These are phyloP conservation scores for Torulaspora delbrueckii DNA, from an alignment of 805 yeast genomes.

Conservation along the genomic window DNA sequence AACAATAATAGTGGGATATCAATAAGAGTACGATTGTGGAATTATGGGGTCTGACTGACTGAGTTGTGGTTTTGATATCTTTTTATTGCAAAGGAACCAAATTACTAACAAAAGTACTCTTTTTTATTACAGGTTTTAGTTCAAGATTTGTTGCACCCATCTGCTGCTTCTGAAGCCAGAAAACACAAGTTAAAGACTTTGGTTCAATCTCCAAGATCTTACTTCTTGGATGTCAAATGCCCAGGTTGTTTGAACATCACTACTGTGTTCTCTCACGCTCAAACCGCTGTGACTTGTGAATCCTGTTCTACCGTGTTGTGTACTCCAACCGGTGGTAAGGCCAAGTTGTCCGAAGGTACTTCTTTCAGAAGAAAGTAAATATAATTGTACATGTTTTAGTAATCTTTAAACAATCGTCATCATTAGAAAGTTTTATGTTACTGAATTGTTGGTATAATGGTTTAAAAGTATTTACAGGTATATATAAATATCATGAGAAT, in stretches of 20 bases:
- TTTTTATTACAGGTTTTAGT: constrained; percentile 72
- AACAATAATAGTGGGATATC: too few relatives aligned
- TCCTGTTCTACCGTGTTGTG: constrained; percentile 97
- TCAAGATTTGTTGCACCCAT: constrained; percentile 98
- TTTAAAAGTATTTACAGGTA: too few relatives aligned
- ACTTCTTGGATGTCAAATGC: constrained; percentile 99
- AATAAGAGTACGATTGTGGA: background rate
- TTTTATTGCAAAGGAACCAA: background rate
- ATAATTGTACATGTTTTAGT: constrained; percentile 12
- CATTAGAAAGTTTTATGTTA: background rate
- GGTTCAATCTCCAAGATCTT: constrained; percentile 97
- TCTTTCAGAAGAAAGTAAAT: constrained; percentile 97
- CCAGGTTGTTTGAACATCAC: constrained; percentile 99
- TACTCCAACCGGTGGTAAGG: constrained; percentile 99
- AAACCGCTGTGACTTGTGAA: constrained; percentile 99
- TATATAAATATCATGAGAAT: too few relatives aligned
- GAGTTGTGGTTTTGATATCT: background rate
- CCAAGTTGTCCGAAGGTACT: constrained; percentile 98
- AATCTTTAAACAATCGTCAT: constrained; percentile 11
- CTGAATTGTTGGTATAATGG: too few relatives aligned
- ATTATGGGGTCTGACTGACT: too few relatives aligned
- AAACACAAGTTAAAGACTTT: constrained; percentile 96
- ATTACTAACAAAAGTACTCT: constrained; percentile 23
- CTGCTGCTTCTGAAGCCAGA: constrained; percentile 92
- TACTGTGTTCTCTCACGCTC: constrained; percentile 99